Conservation (phyloP, 257 asterid species). For the Solanum rostratum region DNA sequence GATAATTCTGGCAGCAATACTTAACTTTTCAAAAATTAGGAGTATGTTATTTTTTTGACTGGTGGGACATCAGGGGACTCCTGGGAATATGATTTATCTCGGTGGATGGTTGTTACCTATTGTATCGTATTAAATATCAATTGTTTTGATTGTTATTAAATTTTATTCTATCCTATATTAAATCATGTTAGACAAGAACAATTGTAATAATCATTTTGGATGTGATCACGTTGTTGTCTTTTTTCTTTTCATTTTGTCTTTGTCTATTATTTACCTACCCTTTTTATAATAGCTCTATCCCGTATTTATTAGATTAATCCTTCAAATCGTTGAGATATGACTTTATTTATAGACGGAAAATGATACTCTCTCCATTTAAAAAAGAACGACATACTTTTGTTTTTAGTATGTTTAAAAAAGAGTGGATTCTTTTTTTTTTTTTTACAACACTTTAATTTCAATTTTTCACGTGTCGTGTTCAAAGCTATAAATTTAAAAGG, state of each 20-base stretch:
- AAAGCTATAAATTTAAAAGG: no score
- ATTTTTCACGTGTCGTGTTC: no score
- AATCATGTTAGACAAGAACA: not conserved
- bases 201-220: not conserved
- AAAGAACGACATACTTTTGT: no score
- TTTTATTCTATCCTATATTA: no score
- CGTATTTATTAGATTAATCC: not conserved
- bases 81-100: not conserved
- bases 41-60: not conserved
- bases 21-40: not conserved
- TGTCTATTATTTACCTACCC: not conserved
- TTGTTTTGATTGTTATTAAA: no score
- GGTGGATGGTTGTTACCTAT: not conserved
- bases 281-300: no score
- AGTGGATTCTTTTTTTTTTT: no score
- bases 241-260: not conserved
- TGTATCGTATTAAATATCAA: no score
- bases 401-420: no score
- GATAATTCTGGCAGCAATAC: not conserved
- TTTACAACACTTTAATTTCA: no score
- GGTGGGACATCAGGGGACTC: not conserved
- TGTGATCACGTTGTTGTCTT: not conserved
- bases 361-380: no score
- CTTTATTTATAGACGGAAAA: no score
- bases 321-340: not conserved